Conservation (phyloP, 495 filamentous ascomycete species). For the Aspergillus nidulans region DNA sequence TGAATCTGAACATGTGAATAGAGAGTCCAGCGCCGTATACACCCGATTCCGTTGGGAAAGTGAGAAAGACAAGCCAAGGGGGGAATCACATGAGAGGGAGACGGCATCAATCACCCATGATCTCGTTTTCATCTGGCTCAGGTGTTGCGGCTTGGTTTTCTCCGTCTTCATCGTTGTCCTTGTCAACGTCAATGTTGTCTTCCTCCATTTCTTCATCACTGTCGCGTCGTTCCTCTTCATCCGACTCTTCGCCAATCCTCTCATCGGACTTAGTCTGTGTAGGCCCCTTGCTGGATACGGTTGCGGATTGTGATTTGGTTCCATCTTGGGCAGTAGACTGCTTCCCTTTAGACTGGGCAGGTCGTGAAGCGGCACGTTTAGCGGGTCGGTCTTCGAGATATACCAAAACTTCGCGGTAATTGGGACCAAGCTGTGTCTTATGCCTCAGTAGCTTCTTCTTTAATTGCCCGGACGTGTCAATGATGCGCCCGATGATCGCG, state of each 20-base stretch:
- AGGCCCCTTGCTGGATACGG: constrained; percentile 28
- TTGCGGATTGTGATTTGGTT: constrained; percentile 31
- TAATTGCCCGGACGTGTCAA: constrained; percentile 64
- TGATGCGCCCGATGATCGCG: constrained; percentile 64
- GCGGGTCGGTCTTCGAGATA: constrained; percentile 63
- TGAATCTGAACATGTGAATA: background rate
- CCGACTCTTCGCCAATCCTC: constrained; percentile 34
- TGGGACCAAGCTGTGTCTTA: constrained; percentile 60
- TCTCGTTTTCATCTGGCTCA: constrained; percentile 60
- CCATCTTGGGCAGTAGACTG: constrained; percentile 33
- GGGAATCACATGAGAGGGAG: background rate
- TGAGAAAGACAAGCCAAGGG: constrained; percentile 12
- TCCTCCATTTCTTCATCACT: constrained; percentile 27
- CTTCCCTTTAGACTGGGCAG: constrained; percentile 42
- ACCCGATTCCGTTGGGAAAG: background rate
- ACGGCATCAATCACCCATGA: constrained; percentile 60
- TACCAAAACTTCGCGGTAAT: constrained; percentile 71
- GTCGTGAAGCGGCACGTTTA: constrained; percentile 23
- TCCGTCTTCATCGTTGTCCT: constrained; percentile 44
- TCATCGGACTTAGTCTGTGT: constrained; percentile 35
- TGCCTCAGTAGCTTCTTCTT: constrained; percentile 63
- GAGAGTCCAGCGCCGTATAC: background rate
- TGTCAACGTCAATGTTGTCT: constrained; percentile 49
- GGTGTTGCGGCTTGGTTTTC: constrained; percentile 28
- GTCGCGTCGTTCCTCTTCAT: background rate